Evolutionary conservation across 768 basidiomycete genomes (phyloP).

Genomic region (Mycena indigotica): DNA sequence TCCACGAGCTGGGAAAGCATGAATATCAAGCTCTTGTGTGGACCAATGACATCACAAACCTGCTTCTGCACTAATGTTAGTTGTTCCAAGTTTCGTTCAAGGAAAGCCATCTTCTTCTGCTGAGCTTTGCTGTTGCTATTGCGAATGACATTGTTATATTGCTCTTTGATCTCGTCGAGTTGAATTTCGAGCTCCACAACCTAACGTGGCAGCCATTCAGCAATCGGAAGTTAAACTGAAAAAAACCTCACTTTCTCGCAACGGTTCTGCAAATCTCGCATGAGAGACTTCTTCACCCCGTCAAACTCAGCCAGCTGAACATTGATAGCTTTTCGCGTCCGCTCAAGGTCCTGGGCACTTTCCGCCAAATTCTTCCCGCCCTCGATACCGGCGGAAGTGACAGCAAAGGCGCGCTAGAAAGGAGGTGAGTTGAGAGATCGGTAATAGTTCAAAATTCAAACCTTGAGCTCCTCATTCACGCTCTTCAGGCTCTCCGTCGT

Average conservation of each 20-base stretch:
- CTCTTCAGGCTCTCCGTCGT: constrained; percentile 92
- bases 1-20: constrained; percentile 87
- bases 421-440: constrained; percentile 12
- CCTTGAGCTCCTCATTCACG: constrained; percentile 98
- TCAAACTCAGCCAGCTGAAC: constrained; percentile 99
- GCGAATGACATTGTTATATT: constrained; percentile 97
- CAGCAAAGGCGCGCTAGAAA: constrained; percentile 88
- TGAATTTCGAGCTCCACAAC: constrained; percentile 99
- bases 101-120: constrained; percentile 98
- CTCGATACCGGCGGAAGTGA: constrained; percentile 95
- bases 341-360: constrained; percentile 95
- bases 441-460: constrained; percentile 35
- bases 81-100: constrained; percentile 95
- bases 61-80: constrained; percentile 96
- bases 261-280: constrained; percentile 98
- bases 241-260: constrained; percentile 84
- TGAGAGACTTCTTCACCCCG: constrained; percentile 96
- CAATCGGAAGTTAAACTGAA: constrained; percentile 8
- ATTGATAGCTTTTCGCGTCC: constrained; percentile 94
- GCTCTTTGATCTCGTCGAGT: constrained; percentile 96
- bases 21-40: too few species aligned
- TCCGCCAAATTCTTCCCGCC: constrained; percentile 96
- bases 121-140: constrained; percentile 99
- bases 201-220: constrained; percentile 41
- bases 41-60: constrained; percentile 46